Evolutionary conservation across 2,329 filamentous ascomycete genomes (phyloP).

Genomic region (Fusarium musae): DNA sequence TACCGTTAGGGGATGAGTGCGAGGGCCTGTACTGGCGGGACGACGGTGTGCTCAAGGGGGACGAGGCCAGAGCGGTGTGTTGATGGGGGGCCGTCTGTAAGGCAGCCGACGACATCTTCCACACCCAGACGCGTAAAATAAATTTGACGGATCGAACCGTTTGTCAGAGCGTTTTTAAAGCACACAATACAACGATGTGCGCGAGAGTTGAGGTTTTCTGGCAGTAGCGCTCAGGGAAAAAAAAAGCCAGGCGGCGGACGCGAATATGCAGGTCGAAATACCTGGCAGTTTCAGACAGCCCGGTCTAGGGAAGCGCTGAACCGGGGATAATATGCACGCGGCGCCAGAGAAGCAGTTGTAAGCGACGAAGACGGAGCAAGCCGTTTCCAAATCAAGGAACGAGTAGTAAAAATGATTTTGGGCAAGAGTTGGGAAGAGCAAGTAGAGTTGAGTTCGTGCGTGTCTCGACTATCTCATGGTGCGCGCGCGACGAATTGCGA

Average conservation of each 20-base stretch:
- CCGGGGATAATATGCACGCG: conserved; percentile 37
- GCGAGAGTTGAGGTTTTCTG: conserved; percentile 25
- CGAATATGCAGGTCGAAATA: conserved; percentile 46
- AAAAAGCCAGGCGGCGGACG: conserved; percentile 38
- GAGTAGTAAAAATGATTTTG: conserved; percentile 45
- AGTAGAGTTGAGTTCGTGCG: conserved; percentile 40
- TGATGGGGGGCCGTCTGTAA: conserved; percentile 70
- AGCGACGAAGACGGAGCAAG: conserved; percentile 30
- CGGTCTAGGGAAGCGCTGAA: conserved; percentile 35
- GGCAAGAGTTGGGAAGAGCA: conserved; percentile 33
- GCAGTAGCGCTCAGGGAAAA: conserved; percentile 33
- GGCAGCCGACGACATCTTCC: conserved; percentile 64
- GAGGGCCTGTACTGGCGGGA: conserved; percentile 63
- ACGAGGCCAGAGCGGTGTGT: conserved; percentile 60
- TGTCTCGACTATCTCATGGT: conserved; percentile 58
- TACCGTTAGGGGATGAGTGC: conserved; percentile 62
- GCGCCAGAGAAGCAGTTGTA: conserved; percentile 25
- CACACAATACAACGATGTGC: conserved; percentile 19
- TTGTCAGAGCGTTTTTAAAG: conserved; percentile 8
- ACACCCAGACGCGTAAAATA: conserved; percentile 42
- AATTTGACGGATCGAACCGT: conserved; percentile 17
- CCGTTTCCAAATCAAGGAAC: conserved; percentile 34
- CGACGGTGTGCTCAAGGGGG: conserved; percentile 61
- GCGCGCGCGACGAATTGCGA: conserved; percentile 49
- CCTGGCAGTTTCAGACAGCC: conserved; percentile 44